Evolutionary conservation across 176 grass and related monocot genomes (phyloP).

Genomic region (barley (Hordeum vulgare)): MorexV3_pseudomolecules_assembly NC_058521.1:562947348-562947847

Average conservation of each 20-base stretch:
- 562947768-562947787: constrained; percentile 58
- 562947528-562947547: constrained; percentile 85
- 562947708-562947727: constrained; percentile 60
- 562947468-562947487: constrained; percentile 61
- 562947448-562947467: constrained; percentile 66
- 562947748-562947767: constrained; percentile 51
- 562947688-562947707: constrained; percentile 64
- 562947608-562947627: constrained; percentile 79
- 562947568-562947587: constrained; percentile 47
- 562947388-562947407: neutral
- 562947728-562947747: constrained; percentile 28
- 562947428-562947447: constrained; percentile 93
- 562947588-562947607: constrained; percentile 55
- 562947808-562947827: constrained; percentile 34
- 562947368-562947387: constrained; percentile 6
- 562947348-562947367: neutral
- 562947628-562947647: constrained; percentile 66
- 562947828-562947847: constrained; percentile 39
- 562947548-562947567: constrained; percentile 41
- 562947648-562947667: constrained; percentile 67
- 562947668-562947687: constrained; percentile 71
- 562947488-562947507: constrained; percentile 89
- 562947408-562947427: constrained; percentile 16
- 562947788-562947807: constrained; percentile 61
- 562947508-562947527: constrained; percentile 70